These are phyloP conservation scores for Zygotorulaspora chibaensis DNA, from an alignment of 805 yeast species.

Conservation along the genomic window DNA sequence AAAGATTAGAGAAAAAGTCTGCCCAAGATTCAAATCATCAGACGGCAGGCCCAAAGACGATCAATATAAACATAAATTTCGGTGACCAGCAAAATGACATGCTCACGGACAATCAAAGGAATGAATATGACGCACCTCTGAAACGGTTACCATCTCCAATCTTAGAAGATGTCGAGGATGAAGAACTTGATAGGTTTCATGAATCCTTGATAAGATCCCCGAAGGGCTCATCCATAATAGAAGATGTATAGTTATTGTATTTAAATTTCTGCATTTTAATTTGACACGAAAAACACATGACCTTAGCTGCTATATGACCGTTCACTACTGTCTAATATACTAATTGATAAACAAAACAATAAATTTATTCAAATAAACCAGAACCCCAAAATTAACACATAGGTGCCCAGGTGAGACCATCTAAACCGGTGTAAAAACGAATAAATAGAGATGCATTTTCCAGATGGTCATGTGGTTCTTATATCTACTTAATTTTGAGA, in stretches of 20 bases:
- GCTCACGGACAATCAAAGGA: background rate
- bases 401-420: too few relatives aligned
- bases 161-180: constrained; percentile 36
- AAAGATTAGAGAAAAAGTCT: constrained; percentile 4
- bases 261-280: background rate
- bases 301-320: too few relatives aligned
- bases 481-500: too few relatives aligned
- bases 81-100: background rate
- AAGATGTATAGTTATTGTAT: constrained; percentile 19
- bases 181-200: constrained; percentile 28
- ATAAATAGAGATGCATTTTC: too few relatives aligned
- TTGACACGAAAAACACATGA: background rate
- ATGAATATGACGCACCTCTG: constrained; percentile 5
- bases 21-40: background rate
- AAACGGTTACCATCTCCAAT: constrained; percentile 17
- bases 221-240: constrained; percentile 27
- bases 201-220: constrained; percentile 24
- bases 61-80: constrained; percentile 11
- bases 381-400: too few relatives aligned
- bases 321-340: too few relatives aligned
- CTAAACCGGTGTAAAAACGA: too few relatives aligned
- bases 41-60: constrained; percentile 3
- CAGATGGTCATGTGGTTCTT: too few relatives aligned
- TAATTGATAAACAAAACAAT: too few relatives aligned
- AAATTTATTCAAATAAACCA: too few relatives aligned